These are phyloP conservation scores for Pseudocercospora macadamiae DNA, from an alignment of 2,329 filamentous ascomycete species.

Conservation along the genomic window DNA sequence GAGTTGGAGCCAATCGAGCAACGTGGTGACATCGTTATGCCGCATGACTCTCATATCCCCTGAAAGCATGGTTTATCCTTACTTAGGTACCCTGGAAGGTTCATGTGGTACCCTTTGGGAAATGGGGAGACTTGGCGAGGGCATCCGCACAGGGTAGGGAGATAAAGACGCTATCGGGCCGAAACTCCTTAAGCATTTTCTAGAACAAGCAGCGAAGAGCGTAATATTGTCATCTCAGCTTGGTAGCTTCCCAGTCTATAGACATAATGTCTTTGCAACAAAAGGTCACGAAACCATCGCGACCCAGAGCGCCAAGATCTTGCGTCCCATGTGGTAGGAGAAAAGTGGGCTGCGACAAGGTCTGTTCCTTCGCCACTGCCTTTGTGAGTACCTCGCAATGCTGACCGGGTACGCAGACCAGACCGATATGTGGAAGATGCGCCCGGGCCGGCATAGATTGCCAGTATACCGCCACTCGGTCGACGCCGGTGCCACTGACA, in stretches of 20 bases:
- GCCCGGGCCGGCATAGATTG: constrained; percentile 22
- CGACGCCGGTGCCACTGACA: constrained; percentile 17
- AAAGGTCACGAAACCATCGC: constrained; percentile 21
- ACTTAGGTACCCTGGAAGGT: constrained; percentile 18
- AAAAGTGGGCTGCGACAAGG: constrained; percentile 29
- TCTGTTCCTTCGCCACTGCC: not conserved
- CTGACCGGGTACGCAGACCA: constrained; percentile 12
- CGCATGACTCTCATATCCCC: constrained; percentile 17
- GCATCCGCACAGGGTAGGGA: not conserved
- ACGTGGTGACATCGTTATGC: constrained; percentile 18
- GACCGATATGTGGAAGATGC: constrained; percentile 28
- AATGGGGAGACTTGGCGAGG: constrained; percentile 2
- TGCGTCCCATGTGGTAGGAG: constrained; percentile 24
- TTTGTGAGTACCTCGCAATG: not conserved
- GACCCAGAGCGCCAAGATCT: constrained; percentile 26
- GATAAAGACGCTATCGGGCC: constrained; percentile 21
- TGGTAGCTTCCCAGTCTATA: not conserved
- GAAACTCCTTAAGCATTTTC: constrained; percentile 17
- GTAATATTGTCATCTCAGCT: constrained; percentile 8
- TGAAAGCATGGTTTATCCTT: constrained; percentile 18
- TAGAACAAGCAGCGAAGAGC: constrained; percentile 17
- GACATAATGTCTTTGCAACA: constrained; percentile 19
- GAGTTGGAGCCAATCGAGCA: constrained; percentile 20
- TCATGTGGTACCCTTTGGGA: constrained; percentile 11
- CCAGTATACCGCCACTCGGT: constrained; percentile 20